These are phyloP conservation scores for Blastobotrys serpentis DNA, from an alignment of 1,139 yeast species.

Conservation along the genomic window DNA sequence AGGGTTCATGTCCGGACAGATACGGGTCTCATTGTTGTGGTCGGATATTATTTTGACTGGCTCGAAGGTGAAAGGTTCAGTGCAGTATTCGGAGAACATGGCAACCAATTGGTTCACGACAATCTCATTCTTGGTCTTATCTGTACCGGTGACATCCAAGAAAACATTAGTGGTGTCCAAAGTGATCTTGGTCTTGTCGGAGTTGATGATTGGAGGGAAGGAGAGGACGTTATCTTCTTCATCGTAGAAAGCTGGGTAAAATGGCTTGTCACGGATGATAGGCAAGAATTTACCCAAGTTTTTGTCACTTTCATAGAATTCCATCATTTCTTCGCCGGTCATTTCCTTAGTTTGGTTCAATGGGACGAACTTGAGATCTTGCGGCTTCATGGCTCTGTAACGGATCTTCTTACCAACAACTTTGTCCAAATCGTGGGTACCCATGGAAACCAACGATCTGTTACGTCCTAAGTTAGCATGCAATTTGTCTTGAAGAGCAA, in stretches of 20 bases:
- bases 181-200: slow-evolving; percentile 85
- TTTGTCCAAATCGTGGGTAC: slow-evolving; percentile 92
- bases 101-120: slow-evolving; percentile 91
- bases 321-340: slow-evolving; percentile 79
- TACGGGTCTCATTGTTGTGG: slow-evolving; percentile 75
- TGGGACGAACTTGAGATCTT: slow-evolving; percentile 69
- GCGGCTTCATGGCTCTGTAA: slow-evolving; percentile 81
- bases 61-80: slow-evolving; percentile 69
- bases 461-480: slow-evolving; percentile 95
- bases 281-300: slow-evolving; percentile 86
- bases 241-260: slow-evolving; percentile 87
- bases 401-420: slow-evolving; percentile 75
- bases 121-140: slow-evolving; percentile 85
- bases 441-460: slow-evolving; percentile 96
- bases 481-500: slow-evolving; percentile 91
- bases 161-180: slow-evolving; percentile 83
- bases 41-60: slow-evolving; percentile 83
- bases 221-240: slow-evolving; percentile 77
- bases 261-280: slow-evolving; percentile 85
- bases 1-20: slow-evolving; percentile 70
- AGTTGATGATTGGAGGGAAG: slow-evolving; percentile 95
- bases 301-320: slow-evolving; percentile 86
- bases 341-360: slow-evolving; percentile 78
- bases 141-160: slow-evolving; percentile 94
- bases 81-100: slow-evolving; percentile 82